These are phyloP conservation scores for Nakazawaea populi DNA, from an alignment of 805 yeast genomes.

Conservation along the genomic window DNA sequence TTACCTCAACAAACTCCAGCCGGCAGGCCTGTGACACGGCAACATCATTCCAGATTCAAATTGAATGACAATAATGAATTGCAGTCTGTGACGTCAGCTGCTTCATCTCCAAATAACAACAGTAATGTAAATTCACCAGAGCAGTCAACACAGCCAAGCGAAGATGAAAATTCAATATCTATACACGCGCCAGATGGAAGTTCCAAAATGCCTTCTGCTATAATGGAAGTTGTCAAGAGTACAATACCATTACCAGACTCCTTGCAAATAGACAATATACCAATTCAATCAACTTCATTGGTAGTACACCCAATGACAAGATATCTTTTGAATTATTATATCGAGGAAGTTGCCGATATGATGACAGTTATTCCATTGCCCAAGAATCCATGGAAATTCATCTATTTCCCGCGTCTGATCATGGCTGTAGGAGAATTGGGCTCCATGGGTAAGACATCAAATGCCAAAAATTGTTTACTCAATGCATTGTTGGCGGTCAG, in stretches of 20 bases:
- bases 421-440: constrained; percentile 78
- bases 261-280: constrained; percentile 30
- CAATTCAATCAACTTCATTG: constrained; percentile 57
- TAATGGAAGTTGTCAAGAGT: constrained; percentile 43
- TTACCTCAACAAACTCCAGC: not conserved
- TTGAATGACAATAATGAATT: constrained; percentile 12
- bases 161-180: constrained; percentile 28
- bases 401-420: constrained; percentile 80
- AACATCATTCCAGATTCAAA: not conserved
- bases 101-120: constrained; percentile 14
- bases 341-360: constrained; percentile 69
- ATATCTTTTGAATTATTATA: constrained; percentile 65
- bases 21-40: constrained; percentile 1
- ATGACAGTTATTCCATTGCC: constrained; percentile 61
- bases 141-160: constrained; percentile 3
- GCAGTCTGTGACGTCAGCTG: constrained; percentile 27
- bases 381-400: constrained; percentile 82
- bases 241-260: constrained; percentile 38
- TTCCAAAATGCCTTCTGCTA: constrained; percentile 44
- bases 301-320: constrained; percentile 66
- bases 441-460: constrained; percentile 66
- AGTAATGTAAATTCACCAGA: not conserved
- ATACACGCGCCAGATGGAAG: constrained; percentile 32
- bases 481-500: constrained; percentile 78
- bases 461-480: constrained; percentile 69